A percentile compares a stretch with the other conserved stretches of the same genome.
Evolutionary conservation across 2,329 filamentous ascomycete genomes (phyloP).

Genomic region (Xylariaceae sp.): DNA sequence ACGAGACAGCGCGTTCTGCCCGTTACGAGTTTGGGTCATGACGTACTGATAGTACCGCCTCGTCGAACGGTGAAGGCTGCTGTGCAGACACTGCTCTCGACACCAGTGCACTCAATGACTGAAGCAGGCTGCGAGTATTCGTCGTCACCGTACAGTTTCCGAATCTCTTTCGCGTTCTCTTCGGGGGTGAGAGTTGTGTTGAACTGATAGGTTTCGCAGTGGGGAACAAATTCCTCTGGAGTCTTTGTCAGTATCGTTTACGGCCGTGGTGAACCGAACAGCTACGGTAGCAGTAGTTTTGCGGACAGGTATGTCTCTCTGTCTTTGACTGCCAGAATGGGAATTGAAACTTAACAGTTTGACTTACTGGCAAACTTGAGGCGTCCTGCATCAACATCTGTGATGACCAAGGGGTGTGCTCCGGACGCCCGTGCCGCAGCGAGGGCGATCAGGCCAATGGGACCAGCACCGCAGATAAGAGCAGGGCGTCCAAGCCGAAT

Average conservation of each 20-base stretch:
- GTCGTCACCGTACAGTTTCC: constrained; percentile 44
- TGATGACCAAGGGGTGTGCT: constrained; percentile 59
- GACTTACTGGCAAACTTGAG: constrained; percentile 48
- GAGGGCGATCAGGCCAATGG: constrained; percentile 56
- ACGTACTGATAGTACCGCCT: constrained; percentile 48
- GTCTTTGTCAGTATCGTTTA: constrained; percentile 1
- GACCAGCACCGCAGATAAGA: constrained; percentile 57
- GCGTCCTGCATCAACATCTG: constrained; percentile 53
- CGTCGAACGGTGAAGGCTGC: constrained; percentile 52
- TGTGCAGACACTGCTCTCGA: constrained; percentile 57
- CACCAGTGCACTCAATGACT: constrained; percentile 61
- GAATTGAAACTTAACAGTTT: not conserved
- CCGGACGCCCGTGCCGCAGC: constrained; percentile 56
- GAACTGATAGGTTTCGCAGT: constrained; percentile 50
- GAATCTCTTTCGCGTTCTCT: constrained; percentile 48
- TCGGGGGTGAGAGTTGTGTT: constrained; percentile 40
- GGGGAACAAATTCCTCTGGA: constrained; percentile 46
- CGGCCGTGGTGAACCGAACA: no score
- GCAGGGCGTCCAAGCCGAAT: constrained; percentile 51
- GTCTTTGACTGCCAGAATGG: not conserved
- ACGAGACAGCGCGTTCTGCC: constrained; percentile 2
- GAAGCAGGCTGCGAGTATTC: constrained; percentile 55
- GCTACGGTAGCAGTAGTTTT: no score
- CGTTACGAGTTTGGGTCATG: not conserved
- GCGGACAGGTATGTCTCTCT: not conserved